Percentiles rank a stretch among this genome's conserved stretches.
Conservation (phyloP, 2,329 filamentous ascomycete genomes). For the Aspergillus hiratsukae region DNA sequence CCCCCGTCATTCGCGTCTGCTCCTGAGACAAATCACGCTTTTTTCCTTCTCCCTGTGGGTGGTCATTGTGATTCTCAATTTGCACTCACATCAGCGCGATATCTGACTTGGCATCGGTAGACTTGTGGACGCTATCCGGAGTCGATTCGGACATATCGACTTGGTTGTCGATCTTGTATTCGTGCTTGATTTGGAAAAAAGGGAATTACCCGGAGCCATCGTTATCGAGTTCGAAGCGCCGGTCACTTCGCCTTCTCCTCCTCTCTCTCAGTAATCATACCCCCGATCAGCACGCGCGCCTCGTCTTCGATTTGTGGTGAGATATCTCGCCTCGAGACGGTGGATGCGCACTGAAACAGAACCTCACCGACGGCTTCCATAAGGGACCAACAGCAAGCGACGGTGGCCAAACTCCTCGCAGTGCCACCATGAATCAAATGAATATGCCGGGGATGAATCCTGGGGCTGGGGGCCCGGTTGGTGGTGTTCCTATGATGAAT, state of each 20-base stretch:
- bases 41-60: conserved; percentile 7
- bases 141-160: not conserved
- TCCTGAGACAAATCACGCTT: conserved; percentile 12
- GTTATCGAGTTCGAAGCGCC: conserved; percentile 5
- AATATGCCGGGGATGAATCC: conserved; percentile 55
- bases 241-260: conserved; percentile 12
- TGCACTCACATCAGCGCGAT: not conserved
- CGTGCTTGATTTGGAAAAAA: not conserved
- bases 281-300: conserved; percentile 22
- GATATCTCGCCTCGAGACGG: conserved; percentile 20
- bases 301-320: conserved; percentile 21
- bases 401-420: conserved; percentile 31
- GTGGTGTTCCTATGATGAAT: conserved; percentile 55
- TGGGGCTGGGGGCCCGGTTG: conserved; percentile 52
- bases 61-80: conserved; percentile 1
- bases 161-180: conserved; percentile 8
- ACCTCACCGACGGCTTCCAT: conserved; percentile 21
- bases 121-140: conserved; percentile 3
- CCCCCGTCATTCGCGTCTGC: conserved; percentile 8
- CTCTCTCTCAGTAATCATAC: conserved; percentile 12
- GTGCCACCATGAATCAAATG: conserved; percentile 51
- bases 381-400: conserved; percentile 26
- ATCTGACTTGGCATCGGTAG: conserved; percentile 2
- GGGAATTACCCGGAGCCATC: not conserved
- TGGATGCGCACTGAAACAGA: conserved; percentile 29